These are phyloP conservation scores for Knufia fluminis DNA, from an alignment of 2,329 filamentous ascomycete genomes.

Conservation along the genomic window DNA sequence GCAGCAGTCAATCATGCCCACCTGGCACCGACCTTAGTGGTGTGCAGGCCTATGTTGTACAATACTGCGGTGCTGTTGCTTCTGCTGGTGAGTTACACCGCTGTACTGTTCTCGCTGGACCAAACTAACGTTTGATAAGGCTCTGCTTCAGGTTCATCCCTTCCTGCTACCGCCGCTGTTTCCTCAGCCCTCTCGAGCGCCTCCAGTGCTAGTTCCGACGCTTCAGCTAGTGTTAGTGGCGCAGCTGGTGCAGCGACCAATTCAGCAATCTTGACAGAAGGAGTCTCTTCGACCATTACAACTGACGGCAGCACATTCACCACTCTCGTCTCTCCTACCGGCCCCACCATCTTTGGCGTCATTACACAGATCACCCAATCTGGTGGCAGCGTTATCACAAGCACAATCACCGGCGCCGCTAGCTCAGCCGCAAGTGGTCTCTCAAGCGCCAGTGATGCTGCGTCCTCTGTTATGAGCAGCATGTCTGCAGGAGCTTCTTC, in stretches of 20 bases:
- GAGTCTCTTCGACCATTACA: constrained; percentile 17
- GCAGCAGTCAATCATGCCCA: constrained; percentile 36
- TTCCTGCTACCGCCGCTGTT: constrained; percentile 24
- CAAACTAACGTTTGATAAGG: background rate
- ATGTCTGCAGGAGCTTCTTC: no score
- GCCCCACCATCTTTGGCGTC: constrained; percentile 19
- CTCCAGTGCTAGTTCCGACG: constrained; percentile 10
- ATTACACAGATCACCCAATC: constrained; percentile 9
- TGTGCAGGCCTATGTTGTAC: constrained; percentile 28
- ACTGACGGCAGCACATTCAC: constrained; percentile 22
- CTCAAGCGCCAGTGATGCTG: no score
- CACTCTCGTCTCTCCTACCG: constrained; percentile 16
- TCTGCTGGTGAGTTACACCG: constrained; percentile 12
- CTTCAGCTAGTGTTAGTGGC: background rate
- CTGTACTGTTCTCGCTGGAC: background rate
- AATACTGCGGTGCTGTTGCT: constrained; percentile 28
- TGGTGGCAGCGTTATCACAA: constrained; percentile 15
- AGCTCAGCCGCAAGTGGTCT: constrained; percentile 11
- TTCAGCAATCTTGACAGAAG: constrained; percentile 17
- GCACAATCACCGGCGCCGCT: constrained; percentile 15
- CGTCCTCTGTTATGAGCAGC: no score
- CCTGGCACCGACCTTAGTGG: constrained; percentile 26
- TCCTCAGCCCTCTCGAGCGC: constrained; percentile 11
- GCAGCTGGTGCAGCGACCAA: background rate
- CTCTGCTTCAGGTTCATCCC: no score